Evolutionary conservation across 169 alveolate species (phyloP), one percentile per base, ranked within the genome.

Genomic region (Theileria orientalis): DNA sequence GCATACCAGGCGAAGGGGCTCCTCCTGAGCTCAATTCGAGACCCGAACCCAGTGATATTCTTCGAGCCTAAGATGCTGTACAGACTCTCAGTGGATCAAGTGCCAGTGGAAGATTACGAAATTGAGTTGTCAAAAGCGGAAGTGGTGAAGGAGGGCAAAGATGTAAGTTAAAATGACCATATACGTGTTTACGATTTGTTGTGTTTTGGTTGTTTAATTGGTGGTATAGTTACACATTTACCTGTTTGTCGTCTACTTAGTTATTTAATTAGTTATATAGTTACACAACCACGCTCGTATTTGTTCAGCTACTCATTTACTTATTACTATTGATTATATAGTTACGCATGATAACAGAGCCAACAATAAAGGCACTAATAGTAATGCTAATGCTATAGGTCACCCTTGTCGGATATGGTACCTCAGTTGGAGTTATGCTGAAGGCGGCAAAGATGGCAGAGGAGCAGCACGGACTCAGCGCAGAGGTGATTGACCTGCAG

Each of bases 31-130:
- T 90, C 95, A 37, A 93, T 93, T 41, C 86, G 95, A 66, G 96
- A 94, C 78, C 86, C 93, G 14, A 94, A 94, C 86, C 98, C 98
- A 30, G 97, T 95, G 30, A 64, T 97, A 32, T 97, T 97, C 93
- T 97, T 97, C 83, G 99, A 97, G 80, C 99, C 99, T n/a, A 97
- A 97, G 83, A 96, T 94, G 62, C 90, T 97, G 3, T 97, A 97
- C 90, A 93, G 99, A 69, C 92, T 96, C n/a, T 94, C 97, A 3
- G 96, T 93, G 25, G 97, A 94, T 71, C 98, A 95, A 40, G 98
- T 92, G 11, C 97, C 97, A 30, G 83, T 83, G 16, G 98, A 92
- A 14, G 95, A 89, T 87, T 96, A 94, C 78, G 97, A 92, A 86
- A 84, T 96, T 60, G 97, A 95, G 19, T 75, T 97, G 51, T 93